Base-by-base conservation (phyloP, 495 filamentous ascomycete genomes). In the Annulohypoxylon maeteangense region DNA sequence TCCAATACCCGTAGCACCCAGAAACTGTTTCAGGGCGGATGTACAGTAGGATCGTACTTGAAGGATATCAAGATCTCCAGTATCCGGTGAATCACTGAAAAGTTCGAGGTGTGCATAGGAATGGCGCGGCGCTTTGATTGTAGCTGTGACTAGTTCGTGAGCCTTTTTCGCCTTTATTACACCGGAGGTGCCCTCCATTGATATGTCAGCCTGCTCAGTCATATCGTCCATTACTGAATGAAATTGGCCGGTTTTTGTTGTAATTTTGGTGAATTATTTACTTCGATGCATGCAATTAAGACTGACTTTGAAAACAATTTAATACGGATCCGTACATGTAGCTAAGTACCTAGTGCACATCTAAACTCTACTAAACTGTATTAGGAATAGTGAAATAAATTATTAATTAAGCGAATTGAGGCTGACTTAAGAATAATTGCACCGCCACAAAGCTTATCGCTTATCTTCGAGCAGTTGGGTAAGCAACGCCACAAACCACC, bases 41-140 rank as follows among this genome's bases (percentile, higher is more conserved):
- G 87, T 90, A 55, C 95, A 88, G 73, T 93, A 88, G 0, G 90
- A 86, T 38, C 90, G 90, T 32, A 88, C 87, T 50, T 92, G 94
- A 34, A 97, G 84, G 29, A 85, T 82, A 80, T 98, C 94, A 34
- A 95, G 80, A 1, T 70, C 67, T n/a, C 16, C 60, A 2, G 61
- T 51, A 16, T 67, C 34, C 11, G 67, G 23, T 20, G 57, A 47
- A 10, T 56, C 58, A 23, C 61, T 70, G 48, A 77, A 57, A 6
- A 80, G 56, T 38, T 79, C 63, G 10, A 85, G 74, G 67, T 83
- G 82, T 40, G 76, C 79, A 75, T 85, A 85, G 56, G 82, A 70
- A 57, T 76, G 80, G 14, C 75, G 65, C 0, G 81, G 78, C 23
- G 72, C 32, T 27, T 65, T 76, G 60, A 85, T 75, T 54, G 81